phyloP scores from a whole-genome alignment of 2,329 filamentous ascomycete species.

The Saccharata proteae region DNA sequence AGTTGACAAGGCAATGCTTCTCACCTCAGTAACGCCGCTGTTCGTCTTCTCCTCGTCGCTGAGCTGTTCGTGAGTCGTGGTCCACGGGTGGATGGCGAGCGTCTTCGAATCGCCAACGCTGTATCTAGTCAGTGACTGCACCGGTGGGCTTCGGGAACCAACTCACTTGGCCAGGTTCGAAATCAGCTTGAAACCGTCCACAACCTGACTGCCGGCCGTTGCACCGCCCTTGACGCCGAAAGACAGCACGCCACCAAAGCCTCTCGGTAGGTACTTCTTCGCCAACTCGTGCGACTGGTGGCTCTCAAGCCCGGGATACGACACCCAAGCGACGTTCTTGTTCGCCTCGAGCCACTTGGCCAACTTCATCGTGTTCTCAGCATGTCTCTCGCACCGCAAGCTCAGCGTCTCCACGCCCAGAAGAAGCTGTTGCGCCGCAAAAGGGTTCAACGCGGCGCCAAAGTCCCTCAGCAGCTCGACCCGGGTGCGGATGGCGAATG shows the following conservation, averaged over 20 bases:
- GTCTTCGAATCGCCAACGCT: slow-evolving; percentile 89
- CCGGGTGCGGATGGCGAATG: slow-evolving; percentile 73
- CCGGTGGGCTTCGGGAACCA: neutral
- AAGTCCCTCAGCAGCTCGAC: slow-evolving; percentile 87
- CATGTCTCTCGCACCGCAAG: slow-evolving; percentile 75
- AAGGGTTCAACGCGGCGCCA: slow-evolving; percentile 73
- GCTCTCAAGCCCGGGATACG: slow-evolving; percentile 76
- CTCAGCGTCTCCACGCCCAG: slow-evolving; percentile 84
- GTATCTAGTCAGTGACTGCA: slow-evolving; percentile 8
- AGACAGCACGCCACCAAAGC: slow-evolving; percentile 81
- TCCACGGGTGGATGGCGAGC: slow-evolving; percentile 88
- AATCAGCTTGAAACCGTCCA: slow-evolving; percentile 89
- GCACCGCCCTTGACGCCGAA: slow-evolving; percentile 88
- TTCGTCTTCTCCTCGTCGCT: slow-evolving; percentile 65
- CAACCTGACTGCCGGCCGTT: slow-evolving; percentile 71
- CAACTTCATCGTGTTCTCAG: slow-evolving; percentile 66
- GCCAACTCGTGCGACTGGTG: slow-evolving; percentile 70
- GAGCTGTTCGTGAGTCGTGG: slow-evolving; percentile 88
- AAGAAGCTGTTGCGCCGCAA: slow-evolving; percentile 83
- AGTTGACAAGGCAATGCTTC: slow-evolving; percentile 8
- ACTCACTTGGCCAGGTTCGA: slow-evolving; percentile 78
- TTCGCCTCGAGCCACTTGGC: slow-evolving; percentile 76
- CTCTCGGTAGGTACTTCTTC: slow-evolving; percentile 74
- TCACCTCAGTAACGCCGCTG: slow-evolving; percentile 69
- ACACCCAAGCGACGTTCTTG: slow-evolving; percentile 81